Evolutionary conservation across 2,329 filamentous ascomycete species (phyloP).

Genomic region (Fonsecaea pugnacius): DNA sequence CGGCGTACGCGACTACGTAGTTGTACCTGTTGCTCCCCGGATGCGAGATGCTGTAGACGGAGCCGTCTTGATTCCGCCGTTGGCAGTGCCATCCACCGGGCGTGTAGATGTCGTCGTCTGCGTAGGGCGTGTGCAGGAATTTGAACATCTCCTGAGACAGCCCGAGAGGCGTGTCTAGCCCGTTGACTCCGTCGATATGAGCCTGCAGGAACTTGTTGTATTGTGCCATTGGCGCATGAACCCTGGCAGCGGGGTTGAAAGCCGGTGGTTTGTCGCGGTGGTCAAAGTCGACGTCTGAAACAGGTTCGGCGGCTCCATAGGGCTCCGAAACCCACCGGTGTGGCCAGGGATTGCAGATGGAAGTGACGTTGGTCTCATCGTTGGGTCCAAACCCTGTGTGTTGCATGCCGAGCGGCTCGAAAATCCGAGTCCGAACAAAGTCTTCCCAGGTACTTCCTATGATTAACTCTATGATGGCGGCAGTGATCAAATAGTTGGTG

Average conservation of each 20-base stretch:
- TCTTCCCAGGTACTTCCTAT: conserved; percentile 1
- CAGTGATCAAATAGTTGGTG: conserved; percentile 19
- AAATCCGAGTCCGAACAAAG: background rate
- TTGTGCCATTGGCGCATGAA: conserved; percentile 1
- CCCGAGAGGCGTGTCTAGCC: background rate
- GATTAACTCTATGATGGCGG: conserved; percentile 6
- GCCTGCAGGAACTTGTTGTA: conserved; percentile 13
- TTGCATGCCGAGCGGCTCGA: conserved; percentile 7
- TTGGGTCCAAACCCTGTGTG: conserved; percentile 6
- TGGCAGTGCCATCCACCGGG: background rate
- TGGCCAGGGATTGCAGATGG: conserved; percentile 18
- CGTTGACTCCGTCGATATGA: background rate
- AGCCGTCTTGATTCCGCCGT: background rate
- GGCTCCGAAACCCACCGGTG: background rate
- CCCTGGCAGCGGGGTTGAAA: conserved; percentile 4
- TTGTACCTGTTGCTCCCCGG: background rate
- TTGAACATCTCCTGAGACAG: conserved; percentile 1
- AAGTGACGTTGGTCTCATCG: background rate
- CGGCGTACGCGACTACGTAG: background rate
- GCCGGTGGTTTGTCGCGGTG: conserved; percentile 8
- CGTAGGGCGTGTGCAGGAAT: conserved; percentile 6
- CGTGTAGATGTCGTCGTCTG: background rate
- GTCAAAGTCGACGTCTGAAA: background rate
- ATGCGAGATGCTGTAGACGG: background rate
- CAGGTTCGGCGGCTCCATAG: background rate